Evolutionary conservation across 768 basidiomycete species (phyloP), one percentile per base, ranked within the genome.

Genomic region (Naganishia randhawae): DNA sequence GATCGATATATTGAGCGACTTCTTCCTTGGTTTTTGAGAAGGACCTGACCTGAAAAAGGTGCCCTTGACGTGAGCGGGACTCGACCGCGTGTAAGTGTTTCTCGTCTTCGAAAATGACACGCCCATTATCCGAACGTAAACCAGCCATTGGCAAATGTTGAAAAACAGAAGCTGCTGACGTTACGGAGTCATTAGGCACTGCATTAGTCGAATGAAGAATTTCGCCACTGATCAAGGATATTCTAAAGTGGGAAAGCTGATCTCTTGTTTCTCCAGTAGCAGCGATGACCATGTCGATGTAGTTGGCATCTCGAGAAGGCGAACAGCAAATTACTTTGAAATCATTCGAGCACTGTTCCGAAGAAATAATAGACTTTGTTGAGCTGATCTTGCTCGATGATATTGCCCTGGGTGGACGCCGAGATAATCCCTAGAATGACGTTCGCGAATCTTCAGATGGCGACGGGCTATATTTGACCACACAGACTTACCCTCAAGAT

Each of bases 61-160:
- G 14, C 17, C 11, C 35, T 41, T 7, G 11, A 13, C 6, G 37
- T 9, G 37, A 25, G 7, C 39, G 37, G n/a, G 4, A 2, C 4
- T n/a, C 37, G n/a, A 61, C 41, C 22, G 57, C 27, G 17, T 61
- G 39, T 4, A 25, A 37, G 27, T 61, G 57, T 16, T 42, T 22
- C 14, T 42, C 57, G 39, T 61, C 57, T 61, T 61, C 57, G 25
- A 61, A 61, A 17, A 16, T 11, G n/a, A 29, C 57, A 39, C 2
- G 25, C 10, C 37, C 37, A n/a, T 29, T 19, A 10, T 41, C 39
- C n/a, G 19, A 39, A 14, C 32, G 57, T 41, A 61, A n/a, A 25
- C 39, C 17, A 25, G 29, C 37, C 7, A 61, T n/a, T 7, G 57
- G 57, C n/a, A 61, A 35, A 22, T 61, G 57, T 27, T 27, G 22